These are phyloP conservation scores for Phaeophleospora eucalypticola DNA, from an alignment of 2,329 filamentous ascomycete species.

Conservation along the genomic window DNA sequence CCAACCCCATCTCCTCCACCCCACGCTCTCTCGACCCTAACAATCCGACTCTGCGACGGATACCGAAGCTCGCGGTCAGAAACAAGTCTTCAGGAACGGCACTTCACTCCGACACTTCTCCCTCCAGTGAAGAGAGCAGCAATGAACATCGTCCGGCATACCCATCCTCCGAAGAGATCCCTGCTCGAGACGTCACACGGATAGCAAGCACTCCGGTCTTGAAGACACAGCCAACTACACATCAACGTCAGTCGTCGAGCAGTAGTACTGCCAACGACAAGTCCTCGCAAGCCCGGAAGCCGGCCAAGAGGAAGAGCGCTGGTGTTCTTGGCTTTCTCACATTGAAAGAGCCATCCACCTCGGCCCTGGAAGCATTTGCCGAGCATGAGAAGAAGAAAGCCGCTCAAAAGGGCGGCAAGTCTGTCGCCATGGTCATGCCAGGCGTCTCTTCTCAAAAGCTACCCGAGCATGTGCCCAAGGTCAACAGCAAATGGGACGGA, in stretches of 20 bases:
- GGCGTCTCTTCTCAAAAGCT: constrained; percentile 44
- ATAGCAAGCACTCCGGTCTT: constrained; percentile 3
- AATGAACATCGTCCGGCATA: constrained; percentile 1
- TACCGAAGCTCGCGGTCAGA: constrained; percentile 26
- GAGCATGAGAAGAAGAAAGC: constrained; percentile 29
- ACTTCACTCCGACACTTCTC: not conserved
- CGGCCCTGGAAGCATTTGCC: constrained; percentile 45
- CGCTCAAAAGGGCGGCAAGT: constrained; percentile 34
- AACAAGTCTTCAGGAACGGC: constrained; percentile 8
- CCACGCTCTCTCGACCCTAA: no score
- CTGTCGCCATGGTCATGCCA: constrained; percentile 33
- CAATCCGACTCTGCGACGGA: constrained; percentile 12
- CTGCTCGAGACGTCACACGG: constrained; percentile 5
- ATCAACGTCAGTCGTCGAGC: constrained; percentile 5
- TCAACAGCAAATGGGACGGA: constrained; percentile 54
- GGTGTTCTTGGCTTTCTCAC: constrained; percentile 45
- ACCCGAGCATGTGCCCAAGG: constrained; percentile 47
- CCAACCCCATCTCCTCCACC: not conserved
- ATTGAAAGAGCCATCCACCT: constrained; percentile 47
- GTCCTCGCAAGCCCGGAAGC: constrained; percentile 1
- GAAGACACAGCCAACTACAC: constrained; percentile 1
- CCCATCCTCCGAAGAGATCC: not conserved
- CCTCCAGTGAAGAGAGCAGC: constrained; percentile 9
- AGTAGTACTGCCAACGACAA: not conserved
- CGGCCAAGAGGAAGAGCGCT: constrained; percentile 33